Evolutionary conservation across 164 flowering plant genomes (phyloP).

Genomic region (Echeveria elegans): DNA sequence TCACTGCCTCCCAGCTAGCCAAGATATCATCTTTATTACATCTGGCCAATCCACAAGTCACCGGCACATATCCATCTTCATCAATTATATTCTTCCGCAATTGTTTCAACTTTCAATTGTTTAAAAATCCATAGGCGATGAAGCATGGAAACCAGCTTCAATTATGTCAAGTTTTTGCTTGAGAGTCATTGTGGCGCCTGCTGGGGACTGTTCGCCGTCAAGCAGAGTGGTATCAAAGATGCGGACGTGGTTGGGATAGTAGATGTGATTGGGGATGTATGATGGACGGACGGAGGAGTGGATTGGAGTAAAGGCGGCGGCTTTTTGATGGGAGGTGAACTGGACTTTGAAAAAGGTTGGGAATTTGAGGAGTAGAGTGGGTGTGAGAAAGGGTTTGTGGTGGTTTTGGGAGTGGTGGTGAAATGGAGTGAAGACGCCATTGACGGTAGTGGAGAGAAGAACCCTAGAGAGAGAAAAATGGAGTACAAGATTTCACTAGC

Average conservation of each 20-base stretch:
- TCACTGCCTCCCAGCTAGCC: conserved; percentile 89
- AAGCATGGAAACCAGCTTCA: conserved; percentile 93
- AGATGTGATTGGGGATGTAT: conserved; percentile 67
- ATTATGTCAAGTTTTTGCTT: conserved; percentile 92
- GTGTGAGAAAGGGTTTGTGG: background rate
- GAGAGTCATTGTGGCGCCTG: conserved; percentile 84
- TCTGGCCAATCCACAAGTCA: conserved; percentile 83
- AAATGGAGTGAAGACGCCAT: conserved; percentile 6
- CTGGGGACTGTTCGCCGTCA: conserved; percentile 98
- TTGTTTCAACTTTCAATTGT: conserved; percentile 65
- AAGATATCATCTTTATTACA: conserved; percentile 75
- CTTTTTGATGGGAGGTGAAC: background rate
- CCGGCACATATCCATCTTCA: conserved; percentile 70
- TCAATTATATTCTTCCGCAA: conserved; percentile 53
- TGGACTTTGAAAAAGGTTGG: conserved; percentile 7
- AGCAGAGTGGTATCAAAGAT: conserved; percentile 97
- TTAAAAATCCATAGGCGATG: conserved; percentile 73
- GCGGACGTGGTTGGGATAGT: conserved; percentile 77
- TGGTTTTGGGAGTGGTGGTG: background rate
- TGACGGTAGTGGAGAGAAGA: background rate
- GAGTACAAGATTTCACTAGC: no score
- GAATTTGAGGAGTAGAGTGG: background rate
- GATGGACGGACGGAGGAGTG: conserved; percentile 21
- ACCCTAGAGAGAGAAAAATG: background rate
- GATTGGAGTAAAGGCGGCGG: conserved; percentile 1